A percentile compares a stretch with the other conserved stretches of the same genome.
phyloP scores from a whole-genome alignment of 2,329 filamentous ascomycete species.

The Beauveria brongniartii region DNA sequence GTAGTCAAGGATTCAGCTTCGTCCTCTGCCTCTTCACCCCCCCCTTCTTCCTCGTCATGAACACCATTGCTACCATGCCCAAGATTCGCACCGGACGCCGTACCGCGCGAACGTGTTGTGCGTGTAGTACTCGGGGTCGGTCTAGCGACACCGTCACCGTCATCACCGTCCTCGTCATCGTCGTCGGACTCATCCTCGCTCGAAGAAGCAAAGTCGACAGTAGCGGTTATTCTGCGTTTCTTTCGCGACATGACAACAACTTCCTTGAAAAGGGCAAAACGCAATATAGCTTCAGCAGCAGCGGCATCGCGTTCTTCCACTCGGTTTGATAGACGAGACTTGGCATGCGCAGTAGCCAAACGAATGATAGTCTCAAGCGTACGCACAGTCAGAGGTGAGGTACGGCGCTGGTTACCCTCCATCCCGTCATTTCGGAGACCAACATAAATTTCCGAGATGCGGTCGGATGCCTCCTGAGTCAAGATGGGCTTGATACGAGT shows the following conservation, averaged over 20 bases:
- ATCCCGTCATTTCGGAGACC: conserved; percentile 92
- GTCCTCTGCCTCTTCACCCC: conserved; percentile 46
- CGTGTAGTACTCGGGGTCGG: conserved; percentile 19
- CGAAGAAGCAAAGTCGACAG: conserved; percentile 48
- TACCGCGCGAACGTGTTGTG: conserved; percentile 22
- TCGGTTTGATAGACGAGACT: conserved; percentile 76
- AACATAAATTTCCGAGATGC: conserved; percentile 86
- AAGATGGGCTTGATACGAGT: conserved; percentile 80
- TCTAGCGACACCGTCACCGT: conserved; percentile 36
- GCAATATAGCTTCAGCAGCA: conserved; percentile 79
- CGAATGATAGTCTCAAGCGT: conserved; percentile 97
- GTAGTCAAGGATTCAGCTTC: conserved; percentile 31
- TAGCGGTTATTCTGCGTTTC: conserved; percentile 66
- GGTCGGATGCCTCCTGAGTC: conserved; percentile 84
- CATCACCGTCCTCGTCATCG: conserved; percentile 52
- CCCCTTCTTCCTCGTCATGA: conserved; percentile 41
- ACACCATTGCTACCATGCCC: conserved; percentile 20
- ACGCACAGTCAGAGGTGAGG: conserved; percentile 91
- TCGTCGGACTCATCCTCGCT: conserved; percentile 50
- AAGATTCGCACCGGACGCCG: conserved; percentile 18
- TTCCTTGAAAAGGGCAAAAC: conserved; percentile 97
- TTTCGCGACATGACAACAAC: conserved; percentile 76
- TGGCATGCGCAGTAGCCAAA: conserved; percentile 91
- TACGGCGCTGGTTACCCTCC: conserved; percentile 86
- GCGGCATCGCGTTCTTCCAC: conserved; percentile 86